Conservation (phyloP, 2,329 filamentous ascomycete genomes). For the Cladosporium cucumerinum region DNA sequence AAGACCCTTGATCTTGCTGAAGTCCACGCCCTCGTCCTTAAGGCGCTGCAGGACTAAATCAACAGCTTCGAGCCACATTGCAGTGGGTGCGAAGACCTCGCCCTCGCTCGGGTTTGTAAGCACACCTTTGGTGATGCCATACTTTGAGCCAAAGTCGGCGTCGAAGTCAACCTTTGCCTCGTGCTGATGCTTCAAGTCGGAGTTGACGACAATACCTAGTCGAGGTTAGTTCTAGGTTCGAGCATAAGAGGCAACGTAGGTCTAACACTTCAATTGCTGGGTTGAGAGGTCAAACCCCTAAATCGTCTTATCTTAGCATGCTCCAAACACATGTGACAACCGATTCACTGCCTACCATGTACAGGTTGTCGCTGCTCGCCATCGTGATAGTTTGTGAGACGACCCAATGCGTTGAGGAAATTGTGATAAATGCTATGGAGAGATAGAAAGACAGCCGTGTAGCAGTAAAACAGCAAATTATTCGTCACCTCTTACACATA, state of each 20-base stretch:
- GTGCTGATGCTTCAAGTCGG: conserved; percentile 73
- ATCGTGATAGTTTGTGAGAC: neutral
- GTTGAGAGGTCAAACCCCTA: conserved; percentile 89
- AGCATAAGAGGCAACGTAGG: neutral
- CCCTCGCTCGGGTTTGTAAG: conserved; percentile 74
- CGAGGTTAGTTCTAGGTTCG: neutral
- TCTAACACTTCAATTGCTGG: conserved; percentile 84
- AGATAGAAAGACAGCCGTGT: neutral
- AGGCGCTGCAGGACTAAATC: conserved; percentile 79
- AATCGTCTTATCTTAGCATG: neutral
- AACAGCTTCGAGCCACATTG: conserved; percentile 90
- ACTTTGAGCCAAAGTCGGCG: conserved; percentile 63
- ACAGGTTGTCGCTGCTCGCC: conserved; percentile 13
- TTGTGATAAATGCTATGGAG: neutral
- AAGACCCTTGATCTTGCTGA: conserved; percentile 72
- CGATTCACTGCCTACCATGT: conserved; percentile 4
- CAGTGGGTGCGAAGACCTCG: conserved; percentile 89
- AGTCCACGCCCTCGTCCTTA: conserved; percentile 65
- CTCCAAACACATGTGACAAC: neutral
- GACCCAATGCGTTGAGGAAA: neutral
- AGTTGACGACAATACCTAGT: conserved; percentile 75
- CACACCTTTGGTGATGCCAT: conserved; percentile 81
- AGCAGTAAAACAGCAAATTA: neutral
- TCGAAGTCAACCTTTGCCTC: conserved; percentile 96
- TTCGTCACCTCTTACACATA: neutral